Base-by-base conservation (phyloP, 1,139 yeast genomes). In the Suhomyces coccinellae region DNA sequence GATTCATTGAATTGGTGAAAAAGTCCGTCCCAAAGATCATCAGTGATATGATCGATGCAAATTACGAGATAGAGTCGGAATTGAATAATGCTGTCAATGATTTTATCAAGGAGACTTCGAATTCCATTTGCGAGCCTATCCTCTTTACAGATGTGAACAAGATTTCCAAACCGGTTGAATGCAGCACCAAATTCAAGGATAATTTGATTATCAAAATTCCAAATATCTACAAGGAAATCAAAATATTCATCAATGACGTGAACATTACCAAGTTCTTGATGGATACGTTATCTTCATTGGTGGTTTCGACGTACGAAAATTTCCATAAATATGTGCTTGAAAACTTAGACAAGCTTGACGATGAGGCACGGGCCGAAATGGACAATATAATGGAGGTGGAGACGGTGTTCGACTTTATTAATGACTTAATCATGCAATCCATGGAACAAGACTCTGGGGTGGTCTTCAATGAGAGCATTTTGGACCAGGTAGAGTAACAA, bases 21-120 rank as follows among this genome's bases (percentile, higher is more conserved):
- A 87, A 83, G 32, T 75, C 89, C 1, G 87, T 85, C 2, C 97
- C 97, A 0, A 82, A 80, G 51, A 88, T 89, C n/a, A 85, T 87
- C 11, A 85, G 83, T 56, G 85, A 87, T 61, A 86, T 85, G 88
- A 79, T 85, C 40, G 97, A 91, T 64, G 95, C 96, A 17, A 81
- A 88, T 53, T 74, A 66, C 39, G 97, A 90, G 61, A 71, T 90
- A 32, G 87, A 86, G 53, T 72, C 81, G 15, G 91, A 86, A 53
- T 72, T 91, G 51, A 77, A 91, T 52, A 81, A 80, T 51, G 73
- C 84, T 2, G 87, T 89, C 16, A 85, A 83, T 50, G 81, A 77
- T 22, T 82, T 88, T 44, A 69, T 79, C 17, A 64, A 70, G 17
- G 71, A 69, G 15, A 68, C 76, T 36, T 59, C 73, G 8, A 66